phyloP scores from a whole-genome alignment of 768 basidiomycete species.

The Kwoniella sp. region DNA sequence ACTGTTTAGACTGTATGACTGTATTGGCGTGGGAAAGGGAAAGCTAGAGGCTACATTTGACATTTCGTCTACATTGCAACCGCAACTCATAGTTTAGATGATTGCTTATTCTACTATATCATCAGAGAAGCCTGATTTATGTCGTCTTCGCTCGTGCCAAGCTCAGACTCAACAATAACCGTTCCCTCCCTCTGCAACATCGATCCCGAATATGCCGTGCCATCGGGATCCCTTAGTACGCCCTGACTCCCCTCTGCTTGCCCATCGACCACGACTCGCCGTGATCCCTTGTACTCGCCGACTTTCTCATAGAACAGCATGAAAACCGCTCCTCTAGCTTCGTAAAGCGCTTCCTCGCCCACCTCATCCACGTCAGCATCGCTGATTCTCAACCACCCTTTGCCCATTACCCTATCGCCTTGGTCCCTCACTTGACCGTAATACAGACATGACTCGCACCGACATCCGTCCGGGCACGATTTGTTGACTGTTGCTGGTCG shows the following conservation, averaged over 20 bases:
- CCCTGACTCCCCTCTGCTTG: background rate
- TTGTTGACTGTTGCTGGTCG: conserved; percentile 59
- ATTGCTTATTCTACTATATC: conserved; percentile 4
- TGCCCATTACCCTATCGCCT: conserved; percentile 24
- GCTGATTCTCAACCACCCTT: conserved; percentile 81
- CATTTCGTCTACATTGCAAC: no score
- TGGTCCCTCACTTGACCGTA: conserved; percentile 65
- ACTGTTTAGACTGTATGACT: no score
- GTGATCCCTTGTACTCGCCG: conserved; percentile 31
- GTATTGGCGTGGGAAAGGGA: no score
- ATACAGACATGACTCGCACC: conserved; percentile 60
- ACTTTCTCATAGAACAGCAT: conserved; percentile 93
- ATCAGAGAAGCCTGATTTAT: conserved; percentile 2
- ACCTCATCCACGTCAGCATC: conserved; percentile 67
- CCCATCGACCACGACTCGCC: background rate
- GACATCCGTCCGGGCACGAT: conserved; percentile 61
- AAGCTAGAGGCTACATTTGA: no score
- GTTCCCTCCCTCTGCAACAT: no score
- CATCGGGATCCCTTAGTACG: no score
- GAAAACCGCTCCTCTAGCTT: conserved; percentile 67
- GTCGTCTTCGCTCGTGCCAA: conserved; percentile 3
- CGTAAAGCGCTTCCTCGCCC: conserved; percentile 63
- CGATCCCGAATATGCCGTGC: background rate
- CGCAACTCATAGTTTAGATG: no score
- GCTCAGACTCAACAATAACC: no score